These are phyloP conservation scores for Fusarium staphyleae DNA, from an alignment of 2,329 filamentous ascomycete genomes.

Conservation along the genomic window DNA sequence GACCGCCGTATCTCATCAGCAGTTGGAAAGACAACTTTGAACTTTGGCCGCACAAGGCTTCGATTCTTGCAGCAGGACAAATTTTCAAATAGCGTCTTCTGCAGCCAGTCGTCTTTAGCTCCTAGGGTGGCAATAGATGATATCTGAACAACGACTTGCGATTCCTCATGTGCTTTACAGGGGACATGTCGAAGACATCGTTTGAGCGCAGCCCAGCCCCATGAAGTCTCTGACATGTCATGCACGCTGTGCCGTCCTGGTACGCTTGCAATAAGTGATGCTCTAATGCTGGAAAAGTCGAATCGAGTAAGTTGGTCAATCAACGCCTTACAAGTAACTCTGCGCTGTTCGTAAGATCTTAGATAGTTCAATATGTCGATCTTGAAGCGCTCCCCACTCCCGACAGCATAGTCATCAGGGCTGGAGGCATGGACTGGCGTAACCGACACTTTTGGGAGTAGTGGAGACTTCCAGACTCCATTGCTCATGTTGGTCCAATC, in stretches of 20 bases:
- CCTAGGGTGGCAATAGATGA: conserved; percentile 86
- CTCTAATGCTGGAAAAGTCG: conserved; percentile 74
- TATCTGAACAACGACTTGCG: conserved; percentile 68
- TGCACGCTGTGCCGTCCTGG: conserved; percentile 69
- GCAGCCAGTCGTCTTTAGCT: conserved; percentile 74
- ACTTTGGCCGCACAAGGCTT: conserved; percentile 50
- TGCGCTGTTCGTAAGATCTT: conserved; percentile 68
- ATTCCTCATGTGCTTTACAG: conserved; percentile 45
- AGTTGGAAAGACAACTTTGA: conserved; percentile 83
- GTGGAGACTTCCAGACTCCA: conserved; percentile 78
- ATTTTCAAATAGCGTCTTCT: conserved; percentile 65
- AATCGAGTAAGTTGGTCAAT: conserved; percentile 64
- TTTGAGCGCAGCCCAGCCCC: conserved; percentile 77
- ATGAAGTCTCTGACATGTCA: conserved; percentile 62
- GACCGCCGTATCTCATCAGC: conserved; percentile 78
- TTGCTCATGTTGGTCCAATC: conserved; percentile 93
- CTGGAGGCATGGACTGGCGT: conserved; percentile 16
- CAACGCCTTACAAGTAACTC: conserved; percentile 61
- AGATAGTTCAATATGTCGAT: conserved; percentile 77
- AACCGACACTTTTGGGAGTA: conserved; percentile 59
- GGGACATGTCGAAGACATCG: conserved; percentile 65
- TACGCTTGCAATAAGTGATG: conserved; percentile 78
- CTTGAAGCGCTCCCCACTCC: conserved; percentile 77
- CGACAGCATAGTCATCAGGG: conserved; percentile 43
- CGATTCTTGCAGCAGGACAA: conserved; percentile 47